Conservation (phyloP, 345 rosid genomes). For the Boechera divaricarpa region DNA sequence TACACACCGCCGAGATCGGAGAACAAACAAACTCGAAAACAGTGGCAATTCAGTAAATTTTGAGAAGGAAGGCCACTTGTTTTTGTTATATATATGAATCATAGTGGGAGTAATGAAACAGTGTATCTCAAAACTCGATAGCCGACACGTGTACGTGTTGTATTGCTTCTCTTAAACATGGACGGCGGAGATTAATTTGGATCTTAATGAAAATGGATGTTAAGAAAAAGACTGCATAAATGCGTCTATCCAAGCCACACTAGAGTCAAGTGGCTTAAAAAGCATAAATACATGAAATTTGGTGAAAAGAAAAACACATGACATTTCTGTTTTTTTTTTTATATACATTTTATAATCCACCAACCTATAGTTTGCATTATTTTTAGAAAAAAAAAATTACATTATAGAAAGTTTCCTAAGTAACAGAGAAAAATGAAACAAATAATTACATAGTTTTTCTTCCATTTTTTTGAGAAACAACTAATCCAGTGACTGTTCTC, state of each 20-base stretch:
- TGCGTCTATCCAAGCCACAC: constrained; percentile 26
- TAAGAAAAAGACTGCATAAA: background rate
- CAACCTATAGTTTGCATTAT: constrained; percentile 25
- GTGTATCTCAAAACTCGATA: constrained; percentile 1
- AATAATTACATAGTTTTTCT: background rate
- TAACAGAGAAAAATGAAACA: background rate
- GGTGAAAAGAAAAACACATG: constrained; percentile 36
- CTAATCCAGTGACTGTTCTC: background rate
- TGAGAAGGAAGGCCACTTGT: constrained; percentile 26
- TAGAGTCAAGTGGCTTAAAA: constrained; percentile 35
- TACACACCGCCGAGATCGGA: constrained; percentile 29
- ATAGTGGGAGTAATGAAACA: constrained; percentile 8
- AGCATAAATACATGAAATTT: constrained; percentile 21
- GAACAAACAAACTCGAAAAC: constrained; percentile 1
- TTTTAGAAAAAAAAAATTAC: background rate
- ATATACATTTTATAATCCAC: background rate
- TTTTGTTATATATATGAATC: constrained; percentile 18
- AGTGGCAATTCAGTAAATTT: constrained; percentile 39
- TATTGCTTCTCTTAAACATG: background rate
- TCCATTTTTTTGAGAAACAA: background rate
- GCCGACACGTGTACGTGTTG: constrained; percentile 24
- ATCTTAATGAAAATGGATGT: background rate
- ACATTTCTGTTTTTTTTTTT: constrained; percentile 20
- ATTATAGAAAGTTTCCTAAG: background rate
- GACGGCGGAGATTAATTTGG: constrained; percentile 10